Conservation (phyloP, 2,329 filamentous ascomycete genomes). For the Ophiosphaerella korrae region DNA sequence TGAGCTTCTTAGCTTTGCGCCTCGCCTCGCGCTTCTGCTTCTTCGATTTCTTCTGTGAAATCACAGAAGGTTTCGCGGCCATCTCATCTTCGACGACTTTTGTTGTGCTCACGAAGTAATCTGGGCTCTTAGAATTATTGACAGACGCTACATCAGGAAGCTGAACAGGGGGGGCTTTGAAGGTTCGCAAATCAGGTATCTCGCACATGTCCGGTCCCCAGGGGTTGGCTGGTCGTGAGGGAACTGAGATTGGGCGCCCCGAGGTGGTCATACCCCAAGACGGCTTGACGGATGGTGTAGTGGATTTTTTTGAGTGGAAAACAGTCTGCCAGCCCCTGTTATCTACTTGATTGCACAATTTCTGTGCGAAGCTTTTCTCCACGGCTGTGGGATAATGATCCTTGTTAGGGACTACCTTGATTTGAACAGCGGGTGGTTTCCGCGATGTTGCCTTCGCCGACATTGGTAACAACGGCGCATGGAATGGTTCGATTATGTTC, state of each 20-base stretch:
- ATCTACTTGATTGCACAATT: not conserved
- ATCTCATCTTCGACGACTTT: not conserved
- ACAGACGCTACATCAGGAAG: not conserved
- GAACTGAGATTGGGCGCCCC: not conserved
- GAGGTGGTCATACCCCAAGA: constrained; percentile 4
- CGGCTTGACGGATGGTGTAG: constrained; percentile 2
- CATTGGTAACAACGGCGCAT: constrained; percentile 15
- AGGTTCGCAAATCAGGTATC: not conserved
- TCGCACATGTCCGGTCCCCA: not conserved
- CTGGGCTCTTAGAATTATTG: constrained; percentile 2
- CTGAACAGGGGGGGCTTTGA: constrained; percentile 3
- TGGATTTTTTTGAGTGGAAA: not conserved
- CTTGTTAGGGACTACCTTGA: constrained; percentile 14
- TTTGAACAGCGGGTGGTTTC: constrained; percentile 4
- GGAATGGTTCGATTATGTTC: constrained; percentile 19
- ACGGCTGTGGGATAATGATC: not conserved
- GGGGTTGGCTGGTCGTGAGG: not conserved
- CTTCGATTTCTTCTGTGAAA: constrained; percentile 32
- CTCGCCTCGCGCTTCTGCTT: constrained; percentile 25
- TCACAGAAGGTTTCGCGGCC: constrained; percentile 1
- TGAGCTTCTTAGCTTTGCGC: constrained; percentile 28
- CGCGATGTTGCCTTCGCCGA: constrained; percentile 1
- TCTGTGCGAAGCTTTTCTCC: not conserved
- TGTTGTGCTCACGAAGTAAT: constrained; percentile 1
- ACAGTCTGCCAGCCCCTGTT: constrained; percentile 6